Evolutionary conservation across 352 stramenopile species (phyloP), one percentile per base, ranked within the genome.

Genomic region (Pythium volutum): DNA sequence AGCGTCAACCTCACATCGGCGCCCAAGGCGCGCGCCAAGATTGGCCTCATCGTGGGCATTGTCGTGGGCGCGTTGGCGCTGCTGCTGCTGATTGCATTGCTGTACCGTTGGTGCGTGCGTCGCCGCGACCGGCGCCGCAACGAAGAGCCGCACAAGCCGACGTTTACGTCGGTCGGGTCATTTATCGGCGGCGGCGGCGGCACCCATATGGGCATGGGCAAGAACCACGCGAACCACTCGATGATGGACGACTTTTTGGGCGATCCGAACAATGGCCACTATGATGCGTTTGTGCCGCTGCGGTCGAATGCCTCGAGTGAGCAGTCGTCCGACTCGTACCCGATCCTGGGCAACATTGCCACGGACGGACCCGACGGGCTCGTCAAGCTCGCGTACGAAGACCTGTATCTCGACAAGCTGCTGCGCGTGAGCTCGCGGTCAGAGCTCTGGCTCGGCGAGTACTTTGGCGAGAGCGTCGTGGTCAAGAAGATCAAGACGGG

Each of bases 401-500:
- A 90, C 39, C 78, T 92, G 11, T 84, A 84, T 26, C 50, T 92
- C 15, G 69, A 83, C 59, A 89, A 85, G 47, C 83, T 90, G 62
- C 63, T 92, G 49, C 82, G 80, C 55, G 80, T 89, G 49, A 89
- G 78, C 61, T 81, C 71, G 41, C 78, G 80, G 25, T 89, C 80
- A 3, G 82, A 92, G 64, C 64, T 92, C 16, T 92, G 82, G 82
- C 67, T 89, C 15, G 82, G 82, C 50, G 78, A 88, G 59, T 92
- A 86, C 71, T 71, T 71, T 41, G 67, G 84, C 53, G 70, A 85
- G 59, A 56, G 69, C 25, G 82, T 92, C 39, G 66, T 88, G 42
- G 74, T 92, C 55, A 92, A 92, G 71, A 89, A 89, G 63, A 92
- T 92, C 66, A 92, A 92, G 67, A 80, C 68, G 50, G 84, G 83